A percentile compares a stretch with the other conserved stretches of the same genome.
These are phyloP conservation scores for Lipomyces yamanashiensis DNA, from an alignment of 805 yeast genomes.

Conservation along the genomic window DNA sequence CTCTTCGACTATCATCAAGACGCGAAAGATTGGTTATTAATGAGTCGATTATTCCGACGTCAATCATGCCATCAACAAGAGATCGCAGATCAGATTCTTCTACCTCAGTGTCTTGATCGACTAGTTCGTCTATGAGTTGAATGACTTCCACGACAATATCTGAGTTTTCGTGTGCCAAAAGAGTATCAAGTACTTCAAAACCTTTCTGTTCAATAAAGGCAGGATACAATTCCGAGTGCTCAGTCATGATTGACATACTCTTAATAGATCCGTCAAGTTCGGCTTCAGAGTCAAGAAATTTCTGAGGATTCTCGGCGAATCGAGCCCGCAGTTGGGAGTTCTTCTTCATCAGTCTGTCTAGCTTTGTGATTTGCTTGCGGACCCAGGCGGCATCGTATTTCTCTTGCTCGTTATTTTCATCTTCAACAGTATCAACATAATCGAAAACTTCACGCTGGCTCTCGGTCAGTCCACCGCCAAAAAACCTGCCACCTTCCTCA, in stretches of 20 bases:
- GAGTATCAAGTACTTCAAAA: slow-evolving; percentile 10
- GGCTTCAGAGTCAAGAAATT: slow-evolving; percentile 38
- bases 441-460: slow-evolving; percentile 34
- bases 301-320: slow-evolving; percentile 32
- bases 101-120: slow-evolving; percentile 33
- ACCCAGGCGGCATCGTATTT: slow-evolving; percentile 31
- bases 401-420: slow-evolving; percentile 14
- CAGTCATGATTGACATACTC: slow-evolving; percentile 28
- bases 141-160: slow-evolving; percentile 35
- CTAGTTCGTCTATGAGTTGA: slow-evolving; percentile 35
- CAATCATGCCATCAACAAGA: slow-evolving; percentile 22
- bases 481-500: slow-evolving; percentile 40
- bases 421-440: slow-evolving; percentile 31
- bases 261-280: slow-evolving; percentile 33
- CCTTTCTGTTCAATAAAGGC: slow-evolving; percentile 29
- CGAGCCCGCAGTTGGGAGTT: slow-evolving; percentile 36
- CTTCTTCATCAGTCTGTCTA: slow-evolving; percentile 28
- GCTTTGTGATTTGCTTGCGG: slow-evolving; percentile 19
- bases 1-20: slow-evolving; percentile 23
- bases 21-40: slow-evolving; percentile 26
- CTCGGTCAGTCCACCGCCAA: slow-evolving; percentile 36
- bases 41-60: slow-evolving; percentile 23
- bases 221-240: slow-evolving; percentile 31
- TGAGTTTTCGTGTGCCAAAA: slow-evolving; percentile 36
- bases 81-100: slow-evolving; percentile 19